phyloP scores from a whole-genome alignment of 805 yeast species.

The Blastobotrys robertii region DNA sequence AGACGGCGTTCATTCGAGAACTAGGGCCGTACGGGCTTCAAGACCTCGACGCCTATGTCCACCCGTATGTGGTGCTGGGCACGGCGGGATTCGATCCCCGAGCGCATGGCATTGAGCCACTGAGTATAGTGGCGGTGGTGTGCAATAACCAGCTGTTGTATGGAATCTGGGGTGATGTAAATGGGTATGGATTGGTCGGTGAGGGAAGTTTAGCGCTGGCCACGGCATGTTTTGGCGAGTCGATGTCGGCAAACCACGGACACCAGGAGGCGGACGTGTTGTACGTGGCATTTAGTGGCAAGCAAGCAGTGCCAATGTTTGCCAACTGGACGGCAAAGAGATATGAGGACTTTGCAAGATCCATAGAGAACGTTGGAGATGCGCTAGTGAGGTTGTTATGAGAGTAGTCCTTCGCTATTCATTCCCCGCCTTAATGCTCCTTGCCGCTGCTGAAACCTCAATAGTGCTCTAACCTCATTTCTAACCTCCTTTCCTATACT shows the following conservation, averaged over 20 bases:
- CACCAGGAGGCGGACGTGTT: constrained; percentile 6
- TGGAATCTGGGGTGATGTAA: constrained; percentile 8
- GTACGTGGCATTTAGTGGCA: constrained; percentile 5
- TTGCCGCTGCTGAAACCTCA: too few species aligned
- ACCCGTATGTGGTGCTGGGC: constrained; percentile 7
- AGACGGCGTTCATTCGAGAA: constrained; percentile 2
- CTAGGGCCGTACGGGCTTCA: not conserved
- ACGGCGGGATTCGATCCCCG: constrained; percentile 4
- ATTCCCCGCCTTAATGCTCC: too few species aligned
- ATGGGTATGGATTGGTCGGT: constrained; percentile 5
- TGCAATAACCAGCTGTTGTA: constrained; percentile 5
- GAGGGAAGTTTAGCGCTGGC: constrained; percentile 6
- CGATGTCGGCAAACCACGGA: constrained; percentile 4
- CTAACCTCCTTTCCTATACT: too few species aligned
- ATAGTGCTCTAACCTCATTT: too few species aligned
- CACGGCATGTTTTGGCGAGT: constrained; percentile 6
- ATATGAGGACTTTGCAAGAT: constrained; percentile 3
- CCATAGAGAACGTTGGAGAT: constrained; percentile 4
- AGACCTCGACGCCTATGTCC: constrained; percentile 3
- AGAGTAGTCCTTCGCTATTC: too few species aligned
- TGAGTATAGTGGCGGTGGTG: constrained; percentile 5
- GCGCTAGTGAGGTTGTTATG: too few species aligned
- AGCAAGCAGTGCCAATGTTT: constrained; percentile 5
- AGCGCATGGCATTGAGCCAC: constrained; percentile 4
- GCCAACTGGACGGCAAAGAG: constrained; percentile 8